These are phyloP conservation scores for Auricularia auricula-judae DNA, from an alignment of 768 basidiomycete species.

Conservation along the genomic window DNA sequence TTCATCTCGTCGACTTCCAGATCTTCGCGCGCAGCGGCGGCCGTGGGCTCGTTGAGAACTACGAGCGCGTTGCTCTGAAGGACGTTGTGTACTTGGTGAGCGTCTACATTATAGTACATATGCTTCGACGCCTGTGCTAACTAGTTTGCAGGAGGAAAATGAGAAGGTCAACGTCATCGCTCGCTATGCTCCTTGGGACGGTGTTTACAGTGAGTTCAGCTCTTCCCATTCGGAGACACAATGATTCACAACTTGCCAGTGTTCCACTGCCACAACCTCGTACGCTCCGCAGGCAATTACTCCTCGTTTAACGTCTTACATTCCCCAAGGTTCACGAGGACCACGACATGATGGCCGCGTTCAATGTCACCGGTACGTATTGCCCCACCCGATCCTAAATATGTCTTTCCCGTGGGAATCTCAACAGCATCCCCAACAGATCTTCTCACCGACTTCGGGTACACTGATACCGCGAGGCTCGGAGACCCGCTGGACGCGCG, in stretches of 20 bases:
- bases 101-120: neutral
- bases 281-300: too few species aligned
- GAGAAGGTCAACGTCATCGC: neutral
- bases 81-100: neutral
- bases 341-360: neutral
- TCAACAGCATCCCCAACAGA: neutral
- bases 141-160: neutral
- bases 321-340: neutral
- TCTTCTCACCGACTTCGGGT: neutral
- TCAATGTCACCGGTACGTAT: neutral
- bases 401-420: neutral
- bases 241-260: neutral
- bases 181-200: neutral
- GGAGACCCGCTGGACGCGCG: neutral
- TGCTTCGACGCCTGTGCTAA: neutral
- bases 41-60: neutral
- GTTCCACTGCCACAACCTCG: slow-evolving; percentile 1
- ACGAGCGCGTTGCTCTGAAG: neutral
- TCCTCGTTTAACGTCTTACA: too few species aligned
- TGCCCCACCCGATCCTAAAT: neutral
- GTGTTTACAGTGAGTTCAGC: neutral
- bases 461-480: neutral
- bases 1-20: slow-evolving; percentile 1
- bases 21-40: neutral
- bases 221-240: neutral